A percentile compares a stretch with the other conserved stretches of the same genome.
phyloP scores from a whole-genome alignment of 73 alveolate species.

The Paramecium sonneborni region DNA sequence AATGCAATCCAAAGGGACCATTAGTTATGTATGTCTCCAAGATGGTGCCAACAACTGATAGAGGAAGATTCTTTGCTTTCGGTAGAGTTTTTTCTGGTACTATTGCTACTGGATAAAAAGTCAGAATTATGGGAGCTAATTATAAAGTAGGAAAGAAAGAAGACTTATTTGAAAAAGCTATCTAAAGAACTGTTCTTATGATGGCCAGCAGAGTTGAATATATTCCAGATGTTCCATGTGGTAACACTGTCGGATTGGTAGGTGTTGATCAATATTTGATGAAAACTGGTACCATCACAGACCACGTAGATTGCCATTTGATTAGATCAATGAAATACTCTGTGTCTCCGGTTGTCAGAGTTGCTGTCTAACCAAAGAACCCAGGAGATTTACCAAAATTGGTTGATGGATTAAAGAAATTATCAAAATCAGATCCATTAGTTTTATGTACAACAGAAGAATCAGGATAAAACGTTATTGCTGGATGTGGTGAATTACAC shows the following conservation, averaged over 20 bases:
- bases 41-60: slow-evolving; percentile 99
- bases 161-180: slow-evolving; percentile 92
- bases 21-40: slow-evolving; percentile 98
- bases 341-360: slow-evolving; percentile 99
- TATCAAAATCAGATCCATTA: slow-evolving; percentile 96
- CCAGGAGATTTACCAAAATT: slow-evolving; percentile 98
- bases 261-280: slow-evolving; percentile 95
- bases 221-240: slow-evolving; percentile 98
- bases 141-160: slow-evolving; percentile 97
- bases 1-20: slow-evolving; percentile 98
- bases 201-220: slow-evolving; percentile 92
- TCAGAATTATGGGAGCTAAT: slow-evolving; percentile 99
- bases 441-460: slow-evolving; percentile 93
- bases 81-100: slow-evolving; percentile 99
- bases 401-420: slow-evolving; percentile 97
- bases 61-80: slow-evolving; percentile 99
- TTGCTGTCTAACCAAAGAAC: slow-evolving; percentile 97
- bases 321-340: slow-evolving; percentile 98
- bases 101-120: slow-evolving; percentile 96
- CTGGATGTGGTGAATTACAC: slow-evolving; percentile 99
- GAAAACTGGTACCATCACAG: slow-evolving; percentile 98
- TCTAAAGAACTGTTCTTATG: slow-evolving; percentile 97
- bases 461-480: slow-evolving; percentile 96
- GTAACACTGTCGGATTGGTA: slow-evolving; percentile 97
- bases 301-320: slow-evolving; percentile 93